These are phyloP conservation scores for Penium margaritaceum DNA, from an alignment of 139 green algal species.

Conservation along the genomic window DNA sequence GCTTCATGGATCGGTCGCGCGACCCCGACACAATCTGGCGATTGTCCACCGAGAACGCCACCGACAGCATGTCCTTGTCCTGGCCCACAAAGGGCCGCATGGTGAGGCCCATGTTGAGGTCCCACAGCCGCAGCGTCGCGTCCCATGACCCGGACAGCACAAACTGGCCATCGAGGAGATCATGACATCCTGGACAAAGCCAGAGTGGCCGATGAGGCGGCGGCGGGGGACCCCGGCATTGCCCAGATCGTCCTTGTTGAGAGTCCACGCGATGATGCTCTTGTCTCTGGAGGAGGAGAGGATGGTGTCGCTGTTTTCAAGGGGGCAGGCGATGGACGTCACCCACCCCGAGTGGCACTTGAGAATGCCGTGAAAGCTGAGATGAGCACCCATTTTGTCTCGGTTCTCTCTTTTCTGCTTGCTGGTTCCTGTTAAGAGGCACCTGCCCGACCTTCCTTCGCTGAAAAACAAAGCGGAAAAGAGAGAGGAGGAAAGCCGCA, in stretches of 20 bases:
- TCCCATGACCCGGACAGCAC: conserved; percentile 96
- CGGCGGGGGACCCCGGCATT: conserved; percentile 71
- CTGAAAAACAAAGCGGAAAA: too few species aligned
- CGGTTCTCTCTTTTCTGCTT: too few species aligned
- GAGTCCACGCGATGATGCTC: conserved; percentile 86
- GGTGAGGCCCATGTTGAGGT: conserved; percentile 91
- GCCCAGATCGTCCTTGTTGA: conserved; percentile 71
- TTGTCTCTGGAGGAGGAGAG: conserved; percentile 95
- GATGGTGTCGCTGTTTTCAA: conserved; percentile 84
- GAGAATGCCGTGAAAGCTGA: conserved; percentile 67
- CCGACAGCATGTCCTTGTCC: conserved; percentile 96
- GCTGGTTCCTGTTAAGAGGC: too few species aligned
- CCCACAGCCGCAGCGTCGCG: conserved; percentile 95
- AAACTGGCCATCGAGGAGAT: conserved; percentile 98
- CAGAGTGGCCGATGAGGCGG: conserved; percentile 66
- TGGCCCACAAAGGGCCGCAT: conserved; percentile 95
- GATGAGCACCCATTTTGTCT: conserved; percentile 69
- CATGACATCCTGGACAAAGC: conserved; percentile 96
- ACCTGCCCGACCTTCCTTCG: too few species aligned
- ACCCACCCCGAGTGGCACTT: conserved; percentile 62
- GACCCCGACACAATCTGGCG: conserved; percentile 96
- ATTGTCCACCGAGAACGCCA: conserved; percentile 99
- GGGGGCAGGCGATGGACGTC: conserved; percentile 82
- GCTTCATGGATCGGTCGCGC: conserved; percentile 48
- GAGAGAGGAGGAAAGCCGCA: too few species aligned